Base-by-base conservation (phyloP, 2,329 filamentous ascomycete genomes). In the Fusarium sp. region DNA sequence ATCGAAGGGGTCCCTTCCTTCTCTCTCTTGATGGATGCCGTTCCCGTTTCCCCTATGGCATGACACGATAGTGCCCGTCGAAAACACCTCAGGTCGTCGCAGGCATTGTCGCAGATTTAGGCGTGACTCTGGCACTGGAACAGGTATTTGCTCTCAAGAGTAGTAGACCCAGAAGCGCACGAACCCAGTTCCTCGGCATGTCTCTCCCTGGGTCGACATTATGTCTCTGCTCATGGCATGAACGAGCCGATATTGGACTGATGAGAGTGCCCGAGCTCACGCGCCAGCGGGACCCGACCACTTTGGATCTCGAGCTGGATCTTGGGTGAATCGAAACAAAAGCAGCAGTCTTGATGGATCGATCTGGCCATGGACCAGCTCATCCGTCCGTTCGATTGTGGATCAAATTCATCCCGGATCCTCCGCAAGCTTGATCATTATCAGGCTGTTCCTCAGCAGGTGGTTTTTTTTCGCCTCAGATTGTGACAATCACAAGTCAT, bases 1-100 rank as follows among this genome's bases (percentile, higher is more conserved):
- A 54, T 70, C 40, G 56, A 70, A 31, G 27, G 56, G 52, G 66
- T 47, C 22, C 25, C 14, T 25, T 45, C 40, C 25, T 7, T 65
- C 13, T 65, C 18, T 29, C 59, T 52, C n/a, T 45, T 3, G 42
- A 25, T 45, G 42, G 45, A 50, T 50, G 45, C 16, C 27, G 27
- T 29, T 63, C 22, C 22, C 22, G 27, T 20, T 20, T 29, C 25
- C 22, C 29, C 33, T 35, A 16, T 52, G 47, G 42, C 20, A 64
- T 35, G 62, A 58, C 36, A 58, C 22, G 47, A 29, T 42, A 52
- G 47, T 52, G 18, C 14, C 35, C 14, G 35, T 52, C 27, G 18
- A 52, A 52, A 52, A 52, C 47, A 52, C 47, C 47, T 52, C 27
- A 52, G 47, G 42, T 47, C 27, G 47, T 52, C 47, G 18, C 27